Conservation (phyloP, 2,329 filamentous ascomycete genomes). For the Stemphylium beticola region DNA sequence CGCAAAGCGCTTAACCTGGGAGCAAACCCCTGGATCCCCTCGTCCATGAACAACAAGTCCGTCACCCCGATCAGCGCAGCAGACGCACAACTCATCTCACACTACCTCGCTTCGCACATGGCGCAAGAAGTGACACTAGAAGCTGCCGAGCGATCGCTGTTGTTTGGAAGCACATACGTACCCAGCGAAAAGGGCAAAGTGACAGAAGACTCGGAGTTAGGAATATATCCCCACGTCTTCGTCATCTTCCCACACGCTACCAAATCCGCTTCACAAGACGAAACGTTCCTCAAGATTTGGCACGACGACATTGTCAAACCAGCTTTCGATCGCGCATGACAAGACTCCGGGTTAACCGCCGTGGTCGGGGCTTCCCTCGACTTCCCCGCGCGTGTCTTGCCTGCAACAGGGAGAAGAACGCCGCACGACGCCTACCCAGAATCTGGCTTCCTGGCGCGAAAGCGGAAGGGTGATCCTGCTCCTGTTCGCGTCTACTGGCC, state of each 20-base stretch:
- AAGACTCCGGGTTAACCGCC: conserved; percentile 8
- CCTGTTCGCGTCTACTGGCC: conserved; percentile 17
- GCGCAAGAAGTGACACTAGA: not conserved
- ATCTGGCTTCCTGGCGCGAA: not conserved
- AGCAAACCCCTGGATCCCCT: conserved; percentile 26
- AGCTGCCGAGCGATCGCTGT: conserved; percentile 10
- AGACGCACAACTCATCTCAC: conserved; percentile 12
- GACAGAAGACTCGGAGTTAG: not conserved
- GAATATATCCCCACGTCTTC: conserved; percentile 15
- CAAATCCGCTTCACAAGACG: not conserved
- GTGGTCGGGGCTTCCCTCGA: not conserved
- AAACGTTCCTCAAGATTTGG: conserved; percentile 22
- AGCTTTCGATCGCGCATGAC: conserved; percentile 27
- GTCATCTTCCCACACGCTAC: conserved; percentile 26
- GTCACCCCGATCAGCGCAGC: conserved; percentile 10
- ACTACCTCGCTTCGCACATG: not conserved
- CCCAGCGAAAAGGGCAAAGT: not conserved
- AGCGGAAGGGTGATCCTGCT: not conserved
- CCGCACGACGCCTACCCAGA: conserved; percentile 6
- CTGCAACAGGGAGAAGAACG: not conserved
- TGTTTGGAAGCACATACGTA: conserved; percentile 17
- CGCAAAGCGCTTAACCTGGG: conserved; percentile 28
- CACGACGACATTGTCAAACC: conserved; percentile 29
- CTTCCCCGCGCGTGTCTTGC: not conserved
- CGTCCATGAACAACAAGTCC: not conserved